Evolutionary conservation across 1,284 basidiomycete genomes (phyloP).

Genomic region (Apiotrichum sp.): DNA sequence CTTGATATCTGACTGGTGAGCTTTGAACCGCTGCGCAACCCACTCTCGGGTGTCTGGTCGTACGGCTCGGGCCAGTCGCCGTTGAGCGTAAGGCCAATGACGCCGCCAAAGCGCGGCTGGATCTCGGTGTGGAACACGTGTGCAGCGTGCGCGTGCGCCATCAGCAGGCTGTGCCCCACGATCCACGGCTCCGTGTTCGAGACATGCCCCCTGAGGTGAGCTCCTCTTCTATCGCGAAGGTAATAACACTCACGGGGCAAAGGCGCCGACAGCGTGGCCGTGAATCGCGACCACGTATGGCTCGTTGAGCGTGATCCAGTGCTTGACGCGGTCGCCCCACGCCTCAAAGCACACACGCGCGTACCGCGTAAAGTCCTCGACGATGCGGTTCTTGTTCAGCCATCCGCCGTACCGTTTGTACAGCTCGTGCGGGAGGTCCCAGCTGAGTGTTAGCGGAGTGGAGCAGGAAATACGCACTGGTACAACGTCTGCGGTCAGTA

Average conservation of each 20-base stretch:
- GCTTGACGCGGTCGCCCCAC: constrained; percentile 67
- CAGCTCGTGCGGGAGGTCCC: constrained; percentile 66
- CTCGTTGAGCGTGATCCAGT: constrained; percentile 63
- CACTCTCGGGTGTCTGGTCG: constrained; percentile 60
- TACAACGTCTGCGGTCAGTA: constrained; percentile 56
- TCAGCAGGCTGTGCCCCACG: constrained; percentile 61
- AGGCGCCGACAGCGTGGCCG: constrained; percentile 49
- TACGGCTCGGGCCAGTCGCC: constrained; percentile 65
- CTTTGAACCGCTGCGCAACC: constrained; percentile 24
- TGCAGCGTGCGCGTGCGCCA: constrained; percentile 62
- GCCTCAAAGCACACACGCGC: constrained; percentile 64
- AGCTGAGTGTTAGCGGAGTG: constrained; percentile 29
- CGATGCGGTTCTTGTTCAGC: constrained; percentile 56
- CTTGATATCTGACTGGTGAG: constrained; percentile 51
- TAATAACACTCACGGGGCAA: constrained; percentile 8
- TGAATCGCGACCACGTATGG: constrained; percentile 66
- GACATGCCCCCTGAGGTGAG: constrained; percentile 47
- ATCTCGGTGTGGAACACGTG: constrained; percentile 61
- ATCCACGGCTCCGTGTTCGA: constrained; percentile 66
- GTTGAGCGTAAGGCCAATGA: constrained; percentile 69
- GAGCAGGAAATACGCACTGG: constrained; percentile 42
- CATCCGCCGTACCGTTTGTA: constrained; percentile 66
- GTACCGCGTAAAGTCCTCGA: constrained; percentile 60
- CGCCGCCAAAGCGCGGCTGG: constrained; percentile 45
- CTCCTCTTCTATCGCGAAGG: not conserved